Percentiles rank a stretch among this genome's conserved stretches.
Evolutionary conservation across 768 basidiomycete genomes (phyloP).

Genomic region (Agrocybe praecox): DNA sequence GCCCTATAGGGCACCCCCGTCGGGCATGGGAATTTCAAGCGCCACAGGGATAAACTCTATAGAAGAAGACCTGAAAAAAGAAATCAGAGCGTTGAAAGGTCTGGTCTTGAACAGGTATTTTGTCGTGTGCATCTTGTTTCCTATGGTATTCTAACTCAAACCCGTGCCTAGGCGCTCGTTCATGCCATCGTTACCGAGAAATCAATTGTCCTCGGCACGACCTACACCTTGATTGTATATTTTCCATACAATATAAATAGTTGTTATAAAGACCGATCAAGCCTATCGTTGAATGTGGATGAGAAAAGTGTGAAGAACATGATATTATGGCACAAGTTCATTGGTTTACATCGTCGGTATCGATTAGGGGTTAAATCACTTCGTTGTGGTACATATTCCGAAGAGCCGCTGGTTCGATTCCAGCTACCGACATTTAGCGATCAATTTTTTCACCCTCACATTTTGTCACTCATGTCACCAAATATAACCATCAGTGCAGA

Average conservation of each 20-base stretch:
- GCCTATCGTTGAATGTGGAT: no score
- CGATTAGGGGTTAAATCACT: slow-evolving; percentile 40
- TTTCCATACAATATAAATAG: not conserved
- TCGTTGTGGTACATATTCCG: slow-evolving; percentile 32
- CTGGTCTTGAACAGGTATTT: slow-evolving; percentile 73
- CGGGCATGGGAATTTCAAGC: slow-evolving; percentile 28
- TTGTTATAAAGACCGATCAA: not conserved
- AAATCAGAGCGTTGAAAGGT: slow-evolving; percentile 79
- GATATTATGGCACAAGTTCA: not conserved
- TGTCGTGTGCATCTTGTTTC: slow-evolving; percentile 18
- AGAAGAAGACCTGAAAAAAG: slow-evolving; percentile 72
- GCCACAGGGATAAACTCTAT: slow-evolving; percentile 35
- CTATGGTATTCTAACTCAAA: not conserved
- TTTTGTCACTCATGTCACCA: not conserved
- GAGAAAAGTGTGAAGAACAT: not conserved
- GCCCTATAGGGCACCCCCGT: slow-evolving; percentile 38
- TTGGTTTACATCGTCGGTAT: slow-evolving; percentile 18
- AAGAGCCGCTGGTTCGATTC: slow-evolving; percentile 37
- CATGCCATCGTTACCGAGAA: slow-evolving; percentile 33
- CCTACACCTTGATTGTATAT: slow-evolving; percentile 8
- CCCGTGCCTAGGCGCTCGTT: slow-evolving; percentile 37
- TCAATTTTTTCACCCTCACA: not conserved
- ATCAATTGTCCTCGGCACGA: slow-evolving; percentile 7
- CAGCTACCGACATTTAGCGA: slow-evolving; percentile 28
- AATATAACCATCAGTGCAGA: not conserved